Evolutionary conservation across 1,284 basidiomycete genomes (phyloP).

Genomic region (Jaminaea rosea): DNA sequence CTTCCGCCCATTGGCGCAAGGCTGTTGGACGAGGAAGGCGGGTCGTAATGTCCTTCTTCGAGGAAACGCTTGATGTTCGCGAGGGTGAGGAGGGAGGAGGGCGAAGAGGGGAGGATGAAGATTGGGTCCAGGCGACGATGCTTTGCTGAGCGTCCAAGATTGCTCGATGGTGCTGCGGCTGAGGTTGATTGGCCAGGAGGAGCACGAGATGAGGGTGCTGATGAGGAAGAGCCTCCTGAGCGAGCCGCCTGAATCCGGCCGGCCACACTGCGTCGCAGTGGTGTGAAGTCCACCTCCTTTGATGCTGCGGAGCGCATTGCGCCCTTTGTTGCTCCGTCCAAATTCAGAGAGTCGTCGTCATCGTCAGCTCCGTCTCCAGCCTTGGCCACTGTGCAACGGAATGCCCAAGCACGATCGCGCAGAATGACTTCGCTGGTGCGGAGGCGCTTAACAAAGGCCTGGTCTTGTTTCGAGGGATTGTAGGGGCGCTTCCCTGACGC

Average conservation of each 20-base stretch:
- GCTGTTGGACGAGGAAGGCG: background rate
- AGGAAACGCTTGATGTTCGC: constrained; percentile 90
- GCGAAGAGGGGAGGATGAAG: constrained; percentile 90
- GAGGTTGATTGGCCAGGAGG: too few species aligned
- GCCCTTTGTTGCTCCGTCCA: background rate
- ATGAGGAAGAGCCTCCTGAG: constrained; percentile 11
- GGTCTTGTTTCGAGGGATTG: constrained; percentile 32
- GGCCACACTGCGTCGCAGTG: background rate
- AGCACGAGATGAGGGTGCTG: constrained; percentile 8
- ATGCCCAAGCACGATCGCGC: constrained; percentile 16
- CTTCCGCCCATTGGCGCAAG: constrained; percentile 20
- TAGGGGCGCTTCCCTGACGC: constrained; percentile 29
- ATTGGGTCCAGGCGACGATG: constrained; percentile 59
- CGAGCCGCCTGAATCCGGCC: constrained; percentile 12
- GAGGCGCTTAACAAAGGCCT: constrained; percentile 40
- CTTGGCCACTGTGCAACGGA: background rate
- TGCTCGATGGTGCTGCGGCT: background rate
- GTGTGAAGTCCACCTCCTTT: background rate
- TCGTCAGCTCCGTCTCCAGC: background rate
- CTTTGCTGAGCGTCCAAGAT: constrained; percentile 15
- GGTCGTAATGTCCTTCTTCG: constrained; percentile 69
- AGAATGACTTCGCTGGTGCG: constrained; percentile 27
- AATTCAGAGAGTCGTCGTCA: background rate
- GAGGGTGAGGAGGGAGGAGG: constrained; percentile 91
- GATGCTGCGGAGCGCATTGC: background rate